Percentiles rank a stretch among this genome's conserved stretches.
Evolutionary conservation across 2,329 filamentous ascomycete species (phyloP).

Genomic region (Talaromyces sp.): DNA sequence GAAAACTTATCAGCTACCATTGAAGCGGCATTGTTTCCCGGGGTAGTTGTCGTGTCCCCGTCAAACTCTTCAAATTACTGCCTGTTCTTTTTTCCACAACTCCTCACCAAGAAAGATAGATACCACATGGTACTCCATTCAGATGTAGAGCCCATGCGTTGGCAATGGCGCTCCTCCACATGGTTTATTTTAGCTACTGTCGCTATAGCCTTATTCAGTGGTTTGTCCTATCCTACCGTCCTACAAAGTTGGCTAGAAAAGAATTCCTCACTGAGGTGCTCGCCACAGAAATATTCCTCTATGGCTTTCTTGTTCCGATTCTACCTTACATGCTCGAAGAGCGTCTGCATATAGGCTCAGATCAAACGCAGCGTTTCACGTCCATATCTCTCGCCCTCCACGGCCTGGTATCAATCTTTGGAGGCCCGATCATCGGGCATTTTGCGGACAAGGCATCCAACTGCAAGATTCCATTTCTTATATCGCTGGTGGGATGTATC

Average conservation of each 20-base stretch:
- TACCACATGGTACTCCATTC: neutral
- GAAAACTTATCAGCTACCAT: neutral
- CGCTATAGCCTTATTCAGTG: slow-evolving; percentile 6
- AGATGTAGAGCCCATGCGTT: neutral
- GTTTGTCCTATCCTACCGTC: neutral
- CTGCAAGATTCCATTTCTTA: slow-evolving; percentile 18
- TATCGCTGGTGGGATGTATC: slow-evolving; percentile 20
- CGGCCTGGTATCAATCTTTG: slow-evolving; percentile 18
- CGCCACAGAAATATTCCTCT: slow-evolving; percentile 22
- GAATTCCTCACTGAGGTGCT: neutral
- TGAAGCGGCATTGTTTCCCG: neutral
- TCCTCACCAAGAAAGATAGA: neutral
- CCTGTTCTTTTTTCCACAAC: neutral
- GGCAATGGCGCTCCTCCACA: slow-evolving; percentile 6
- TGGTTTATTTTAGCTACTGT: slow-evolving; percentile 6
- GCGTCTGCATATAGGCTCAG: slow-evolving; percentile 18
- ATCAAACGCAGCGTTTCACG: slow-evolving; percentile 20
- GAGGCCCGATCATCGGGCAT: slow-evolving; percentile 19
- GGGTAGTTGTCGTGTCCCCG: neutral
- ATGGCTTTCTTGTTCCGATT: slow-evolving; percentile 25
- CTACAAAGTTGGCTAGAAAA: neutral
- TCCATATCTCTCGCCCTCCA: slow-evolving; percentile 20
- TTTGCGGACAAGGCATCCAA: slow-evolving; percentile 18
- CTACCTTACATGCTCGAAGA: slow-evolving; percentile 23
- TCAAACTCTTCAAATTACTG: neutral